Conservation (phyloP, 1,139 yeast genomes). For the Debaryomyces sp. region DNA sequence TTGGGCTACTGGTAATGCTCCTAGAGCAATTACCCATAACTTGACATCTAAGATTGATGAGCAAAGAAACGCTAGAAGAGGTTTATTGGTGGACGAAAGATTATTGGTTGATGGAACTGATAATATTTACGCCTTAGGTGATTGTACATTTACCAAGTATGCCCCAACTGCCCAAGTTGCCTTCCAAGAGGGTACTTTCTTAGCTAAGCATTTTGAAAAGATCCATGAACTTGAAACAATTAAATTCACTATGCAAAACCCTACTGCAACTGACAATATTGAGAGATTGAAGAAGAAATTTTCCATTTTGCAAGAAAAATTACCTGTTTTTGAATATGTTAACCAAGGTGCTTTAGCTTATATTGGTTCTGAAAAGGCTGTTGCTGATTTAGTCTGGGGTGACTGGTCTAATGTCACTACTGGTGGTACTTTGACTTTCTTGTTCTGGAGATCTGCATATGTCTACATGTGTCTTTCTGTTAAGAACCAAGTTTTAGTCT, state of each 20-base stretch:
- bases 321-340: constrained; percentile 63
- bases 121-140: constrained; percentile 89
- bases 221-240: constrained; percentile 69
- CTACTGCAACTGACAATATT: constrained; percentile 33
- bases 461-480: constrained; percentile 89
- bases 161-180: constrained; percentile 99
- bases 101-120: constrained; percentile 82
- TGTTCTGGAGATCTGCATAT: constrained; percentile 95
- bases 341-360: constrained; percentile 79
- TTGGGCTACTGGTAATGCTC: constrained; percentile 98
- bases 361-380: constrained; percentile 89
- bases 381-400: constrained; percentile 90
- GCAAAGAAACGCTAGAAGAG: constrained; percentile 88
- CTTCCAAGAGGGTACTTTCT: constrained; percentile 86
- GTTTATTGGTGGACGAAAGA: constrained; percentile 80
- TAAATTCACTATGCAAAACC: constrained; percentile 42
- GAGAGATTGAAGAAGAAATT: constrained; percentile 47
- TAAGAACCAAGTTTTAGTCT: constrained; percentile 82
- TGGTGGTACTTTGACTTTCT: constrained; percentile 85
- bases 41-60: constrained; percentile 72
- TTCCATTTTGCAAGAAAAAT: constrained; percentile 42
- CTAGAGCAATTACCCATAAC: constrained; percentile 72
- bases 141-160: constrained; percentile 86
- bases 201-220: constrained; percentile 71
- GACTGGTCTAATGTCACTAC: constrained; percentile 79